Conservation (phyloP, 75 land plant genomes). For the Cunninghamia lanceolata region DNA sequence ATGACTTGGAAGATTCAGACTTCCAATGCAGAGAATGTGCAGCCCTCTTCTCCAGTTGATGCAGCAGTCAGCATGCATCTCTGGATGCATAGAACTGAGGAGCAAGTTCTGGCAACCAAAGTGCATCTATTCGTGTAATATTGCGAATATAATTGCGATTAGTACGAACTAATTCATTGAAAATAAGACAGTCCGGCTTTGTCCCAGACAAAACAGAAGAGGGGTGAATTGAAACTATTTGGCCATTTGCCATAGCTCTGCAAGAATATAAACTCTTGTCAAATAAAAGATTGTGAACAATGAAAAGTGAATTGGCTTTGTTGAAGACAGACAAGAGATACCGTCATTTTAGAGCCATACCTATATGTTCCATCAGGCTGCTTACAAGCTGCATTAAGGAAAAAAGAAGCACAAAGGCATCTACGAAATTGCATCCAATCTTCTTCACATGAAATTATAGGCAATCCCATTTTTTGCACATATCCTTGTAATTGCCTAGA, state of each 20-base stretch:
- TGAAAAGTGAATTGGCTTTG: not conserved
- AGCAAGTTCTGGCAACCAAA: slow-evolving; percentile 88
- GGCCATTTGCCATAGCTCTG: slow-evolving; percentile 73
- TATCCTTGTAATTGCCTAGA: slow-evolving; percentile 84
- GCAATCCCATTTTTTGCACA: slow-evolving; percentile 71
- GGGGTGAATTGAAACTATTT: slow-evolving; percentile 78
- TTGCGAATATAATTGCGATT: slow-evolving; percentile 71
- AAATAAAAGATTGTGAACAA: not conserved
- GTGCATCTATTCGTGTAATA: slow-evolving; percentile 71
- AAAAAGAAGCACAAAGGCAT: slow-evolving; percentile 92
- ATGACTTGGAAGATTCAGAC: not conserved
- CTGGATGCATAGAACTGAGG: slow-evolving; percentile 73
- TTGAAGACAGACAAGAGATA: not conserved
- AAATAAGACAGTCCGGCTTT: slow-evolving; percentile 86
- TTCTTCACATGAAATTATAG: slow-evolving; percentile 73
- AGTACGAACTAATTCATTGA: slow-evolving; percentile 77
- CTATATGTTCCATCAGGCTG: slow-evolving; percentile 91
- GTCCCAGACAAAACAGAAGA: slow-evolving; percentile 74
- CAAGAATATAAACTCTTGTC: slow-evolving; percentile 1
- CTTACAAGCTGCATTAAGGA: slow-evolving; percentile 76
- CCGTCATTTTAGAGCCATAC: slow-evolving; percentile 28
- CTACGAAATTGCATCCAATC: slow-evolving; percentile 78
- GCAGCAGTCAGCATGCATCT: slow-evolving; percentile 16
- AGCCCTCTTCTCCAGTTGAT: slow-evolving; percentile 5
- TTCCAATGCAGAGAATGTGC: not conserved